These are phyloP conservation scores for Globisporangium middletonii DNA, from an alignment of 352 stramenopile species.

Conservation along the genomic window DNA sequence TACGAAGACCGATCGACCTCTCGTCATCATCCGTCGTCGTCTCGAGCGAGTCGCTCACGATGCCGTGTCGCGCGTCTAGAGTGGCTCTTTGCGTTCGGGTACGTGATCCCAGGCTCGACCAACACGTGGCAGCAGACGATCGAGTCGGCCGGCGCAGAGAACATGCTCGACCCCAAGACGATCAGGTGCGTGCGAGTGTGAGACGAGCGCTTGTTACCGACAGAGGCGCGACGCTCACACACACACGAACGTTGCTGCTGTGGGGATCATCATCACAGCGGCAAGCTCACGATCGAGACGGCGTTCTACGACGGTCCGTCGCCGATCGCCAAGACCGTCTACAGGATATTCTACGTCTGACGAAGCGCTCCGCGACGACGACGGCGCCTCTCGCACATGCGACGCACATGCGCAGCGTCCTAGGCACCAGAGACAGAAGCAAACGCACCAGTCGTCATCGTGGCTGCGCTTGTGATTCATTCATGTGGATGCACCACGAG, in stretches of 20 bases:
- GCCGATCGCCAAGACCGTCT: conserved; percentile 88
- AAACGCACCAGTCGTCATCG: neutral
- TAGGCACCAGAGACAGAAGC: neutral
- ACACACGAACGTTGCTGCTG: neutral
- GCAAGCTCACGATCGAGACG: conserved; percentile 93
- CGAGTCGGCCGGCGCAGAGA: conserved; percentile 76
- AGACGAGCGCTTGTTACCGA: too few relatives aligned
- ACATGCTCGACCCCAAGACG: conserved; percentile 83
- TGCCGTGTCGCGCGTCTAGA: conserved; percentile 22
- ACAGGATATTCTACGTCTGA: conserved; percentile 93
- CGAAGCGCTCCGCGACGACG: neutral
- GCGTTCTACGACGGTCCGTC: conserved; percentile 91
- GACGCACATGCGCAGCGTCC: too few relatives aligned
- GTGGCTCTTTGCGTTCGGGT: conserved; percentile 95
- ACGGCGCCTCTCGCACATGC: too few relatives aligned
- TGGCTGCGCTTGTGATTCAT: neutral
- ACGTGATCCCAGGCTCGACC: conserved; percentile 92
- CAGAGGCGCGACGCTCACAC: neutral
- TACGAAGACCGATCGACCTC: neutral
- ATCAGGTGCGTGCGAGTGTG: conserved; percentile 47
- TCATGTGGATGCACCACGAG: neutral
- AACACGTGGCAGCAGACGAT: conserved; percentile 97
- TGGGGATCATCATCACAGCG: conserved; percentile 25
- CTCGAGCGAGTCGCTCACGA: too few relatives aligned
- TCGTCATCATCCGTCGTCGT: too few relatives aligned